Evolutionary conservation across 352 stramenopile species (phyloP).

Genomic region (Pythium aphanidermatum): DNA sequence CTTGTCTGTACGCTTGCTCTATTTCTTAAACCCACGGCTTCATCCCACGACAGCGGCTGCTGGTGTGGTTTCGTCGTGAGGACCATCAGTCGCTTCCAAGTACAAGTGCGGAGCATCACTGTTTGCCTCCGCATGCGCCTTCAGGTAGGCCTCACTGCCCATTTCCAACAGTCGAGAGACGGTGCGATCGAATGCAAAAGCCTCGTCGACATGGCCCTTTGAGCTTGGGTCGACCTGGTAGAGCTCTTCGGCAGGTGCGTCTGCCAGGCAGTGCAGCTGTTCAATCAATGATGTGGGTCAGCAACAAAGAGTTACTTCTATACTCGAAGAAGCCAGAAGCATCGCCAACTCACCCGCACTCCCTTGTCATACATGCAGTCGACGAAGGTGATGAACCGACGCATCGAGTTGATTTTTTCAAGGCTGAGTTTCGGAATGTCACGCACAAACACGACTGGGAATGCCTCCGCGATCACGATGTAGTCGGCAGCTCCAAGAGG

Average conservation of each 20-base stretch:
- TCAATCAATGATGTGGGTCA: background rate
- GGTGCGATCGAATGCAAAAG: constrained; percentile 81
- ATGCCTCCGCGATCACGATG: constrained; percentile 85
- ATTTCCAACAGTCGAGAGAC: constrained; percentile 87
- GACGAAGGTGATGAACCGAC: constrained; percentile 97
- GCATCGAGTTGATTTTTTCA: constrained; percentile 87
- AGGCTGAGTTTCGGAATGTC: constrained; percentile 88
- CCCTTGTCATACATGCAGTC: constrained; percentile 97
- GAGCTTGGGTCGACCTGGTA: constrained; percentile 49
- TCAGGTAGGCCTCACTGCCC: constrained; percentile 65
- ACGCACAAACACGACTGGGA: constrained; percentile 87
- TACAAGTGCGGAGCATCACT: constrained; percentile 17
- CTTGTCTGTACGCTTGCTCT: constrained; percentile 6
- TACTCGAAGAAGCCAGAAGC: background rate
- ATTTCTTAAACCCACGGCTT: no score
- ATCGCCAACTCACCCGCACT: constrained; percentile 56
- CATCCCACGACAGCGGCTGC: no score
- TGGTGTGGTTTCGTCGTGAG: no score
- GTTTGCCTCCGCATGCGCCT: constrained; percentile 39
- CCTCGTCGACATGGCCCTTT: constrained; percentile 72
- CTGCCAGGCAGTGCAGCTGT: constrained; percentile 72
- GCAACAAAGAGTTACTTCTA: background rate
- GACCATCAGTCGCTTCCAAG: constrained; percentile 18
- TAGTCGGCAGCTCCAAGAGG: constrained; percentile 94
- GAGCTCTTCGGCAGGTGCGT: constrained; percentile 45